Evolutionary conservation across 2,329 filamentous ascomycete genomes (phyloP).

Genomic region (Ascochyta koolunga): DNA sequence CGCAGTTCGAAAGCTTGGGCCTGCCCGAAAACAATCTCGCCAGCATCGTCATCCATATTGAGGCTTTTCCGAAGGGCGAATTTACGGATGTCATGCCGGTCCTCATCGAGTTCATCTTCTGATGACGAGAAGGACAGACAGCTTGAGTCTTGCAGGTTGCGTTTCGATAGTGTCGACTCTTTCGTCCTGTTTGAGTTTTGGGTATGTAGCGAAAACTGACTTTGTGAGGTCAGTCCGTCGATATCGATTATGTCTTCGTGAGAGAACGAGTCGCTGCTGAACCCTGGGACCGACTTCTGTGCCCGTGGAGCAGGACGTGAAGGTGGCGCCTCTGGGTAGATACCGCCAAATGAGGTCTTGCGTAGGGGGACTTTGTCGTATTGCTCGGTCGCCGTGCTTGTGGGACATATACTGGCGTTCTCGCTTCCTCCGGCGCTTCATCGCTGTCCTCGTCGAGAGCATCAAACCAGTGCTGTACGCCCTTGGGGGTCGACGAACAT

Average conservation of each 20-base stretch:
- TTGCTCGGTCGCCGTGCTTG: slow-evolving; percentile 15
- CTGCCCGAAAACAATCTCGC: slow-evolving; percentile 45
- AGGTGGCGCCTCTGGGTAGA: slow-evolving; percentile 16
- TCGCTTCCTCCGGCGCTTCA: slow-evolving; percentile 30
- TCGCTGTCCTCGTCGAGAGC: slow-evolving; percentile 51
- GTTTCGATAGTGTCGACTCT: slow-evolving; percentile 39
- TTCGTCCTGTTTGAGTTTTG: slow-evolving; percentile 41
- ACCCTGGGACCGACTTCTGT: slow-evolving; percentile 19
- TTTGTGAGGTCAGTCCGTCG: slow-evolving; percentile 37
- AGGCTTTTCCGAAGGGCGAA: slow-evolving; percentile 42
- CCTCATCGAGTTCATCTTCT: slow-evolving; percentile 42
- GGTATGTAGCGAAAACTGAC: slow-evolving; percentile 37
- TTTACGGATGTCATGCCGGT: slow-evolving; percentile 15
- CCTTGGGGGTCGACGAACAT: slow-evolving; percentile 55
- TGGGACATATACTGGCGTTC: slow-evolving; percentile 20
- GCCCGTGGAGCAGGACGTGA: slow-evolving; percentile 18
- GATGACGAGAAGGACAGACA: slow-evolving; percentile 50
- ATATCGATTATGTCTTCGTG: slow-evolving; percentile 31
- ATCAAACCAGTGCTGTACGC: slow-evolving; percentile 59
- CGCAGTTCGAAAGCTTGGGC: slow-evolving; percentile 47
- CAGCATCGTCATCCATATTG: slow-evolving; percentile 40
- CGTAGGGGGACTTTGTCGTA: slow-evolving; percentile 20
- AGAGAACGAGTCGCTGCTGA: slow-evolving; percentile 28
- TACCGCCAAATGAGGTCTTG: slow-evolving; percentile 26
- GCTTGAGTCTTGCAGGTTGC: slow-evolving; percentile 47